These are phyloP conservation scores for Keqinozyma sinolaborantium DNA, from an alignment of 1,139 yeast genomes.

Conservation along the genomic window DNA sequence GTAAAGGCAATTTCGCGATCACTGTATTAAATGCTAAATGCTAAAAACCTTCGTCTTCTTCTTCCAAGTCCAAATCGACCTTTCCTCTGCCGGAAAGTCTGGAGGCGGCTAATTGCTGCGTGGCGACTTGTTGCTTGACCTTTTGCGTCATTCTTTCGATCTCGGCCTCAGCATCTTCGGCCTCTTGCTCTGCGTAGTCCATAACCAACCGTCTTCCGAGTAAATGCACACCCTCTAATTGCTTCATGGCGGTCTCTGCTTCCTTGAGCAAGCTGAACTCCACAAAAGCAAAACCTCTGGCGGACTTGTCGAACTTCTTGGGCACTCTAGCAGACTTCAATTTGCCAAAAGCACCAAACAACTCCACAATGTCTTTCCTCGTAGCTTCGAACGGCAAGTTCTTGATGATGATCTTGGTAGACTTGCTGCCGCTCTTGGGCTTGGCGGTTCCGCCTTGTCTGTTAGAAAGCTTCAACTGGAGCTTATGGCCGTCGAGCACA, in stretches of 20 bases:
- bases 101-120: slow-evolving; percentile 69
- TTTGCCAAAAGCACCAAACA: slow-evolving; percentile 92
- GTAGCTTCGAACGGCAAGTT: slow-evolving; percentile 96
- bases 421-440: slow-evolving; percentile 31
- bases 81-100: slow-evolving; percentile 74
- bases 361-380: slow-evolving; percentile 83
- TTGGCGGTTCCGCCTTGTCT: slow-evolving; percentile 41
- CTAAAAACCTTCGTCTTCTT: slow-evolving; percentile 29
- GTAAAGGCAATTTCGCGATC: too few relatives aligned
- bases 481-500: slow-evolving; percentile 82
- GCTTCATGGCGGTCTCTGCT: slow-evolving; percentile 94
- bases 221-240: slow-evolving; percentile 92
- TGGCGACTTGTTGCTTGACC: slow-evolving; percentile 77
- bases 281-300: slow-evolving; percentile 97
- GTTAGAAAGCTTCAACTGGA: slow-evolving; percentile 84
- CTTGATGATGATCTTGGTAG: slow-evolving; percentile 84
- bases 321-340: slow-evolving; percentile 94
- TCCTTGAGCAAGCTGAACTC: slow-evolving; percentile 87
- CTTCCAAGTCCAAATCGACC: slow-evolving; percentile 59
- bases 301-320: slow-evolving; percentile 88
- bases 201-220: slow-evolving; percentile 94
- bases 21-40: too few relatives aligned
- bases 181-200: slow-evolving; percentile 85
- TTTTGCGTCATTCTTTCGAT: slow-evolving; percentile 86
- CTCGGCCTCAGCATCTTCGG: slow-evolving; percentile 83